Evolutionary conservation across 805 yeast genomes (phyloP).

Genomic region (Torulaspora gathmanii): DNA sequence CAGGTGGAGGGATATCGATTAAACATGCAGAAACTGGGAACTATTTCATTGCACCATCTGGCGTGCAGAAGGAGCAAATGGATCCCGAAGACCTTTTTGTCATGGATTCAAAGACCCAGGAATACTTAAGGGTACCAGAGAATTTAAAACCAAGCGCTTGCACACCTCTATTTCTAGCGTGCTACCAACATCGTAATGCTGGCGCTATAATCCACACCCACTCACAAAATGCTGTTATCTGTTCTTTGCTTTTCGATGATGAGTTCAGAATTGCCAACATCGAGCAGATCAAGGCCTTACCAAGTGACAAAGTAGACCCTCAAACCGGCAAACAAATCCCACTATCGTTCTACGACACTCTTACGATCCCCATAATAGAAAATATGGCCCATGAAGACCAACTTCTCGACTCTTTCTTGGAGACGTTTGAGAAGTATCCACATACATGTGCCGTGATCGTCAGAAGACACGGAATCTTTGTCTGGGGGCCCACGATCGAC

Average conservation of each 20-base stretch:
- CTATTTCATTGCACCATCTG: slow-evolving; percentile 87
- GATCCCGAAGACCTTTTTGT: slow-evolving; percentile 78
- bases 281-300: slow-evolving; percentile 92
- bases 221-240: slow-evolving; percentile 82
- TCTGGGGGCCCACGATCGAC: slow-evolving; percentile 93
- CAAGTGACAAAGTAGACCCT: slow-evolving; percentile 52
- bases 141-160: slow-evolving; percentile 86
- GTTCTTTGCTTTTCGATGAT: slow-evolving; percentile 60
- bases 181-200: slow-evolving; percentile 62
- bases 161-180: slow-evolving; percentile 78
- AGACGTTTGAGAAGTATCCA: slow-evolving; percentile 67
- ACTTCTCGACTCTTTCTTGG: slow-evolving; percentile 57
- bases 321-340: slow-evolving; percentile 47
- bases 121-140: slow-evolving; percentile 57
- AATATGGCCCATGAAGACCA: slow-evolving; percentile 88
- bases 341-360: slow-evolving; percentile 64
- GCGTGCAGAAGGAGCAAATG: slow-evolving; percentile 90
- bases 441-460: slow-evolving; percentile 81
- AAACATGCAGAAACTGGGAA: slow-evolving; percentile 41
- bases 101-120: slow-evolving; percentile 47
- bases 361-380: slow-evolving; percentile 85
- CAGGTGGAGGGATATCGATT: slow-evolving; percentile 93
- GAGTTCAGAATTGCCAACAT: slow-evolving; percentile 74
- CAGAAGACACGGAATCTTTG: slow-evolving; percentile 89
- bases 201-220: slow-evolving; percentile 96